A percentile compares a stretch with the other conserved stretches of the same genome.
phyloP scores from a whole-genome alignment of 176 grass and related monocot species.

The Urochloa ruziziensis region DNA sequence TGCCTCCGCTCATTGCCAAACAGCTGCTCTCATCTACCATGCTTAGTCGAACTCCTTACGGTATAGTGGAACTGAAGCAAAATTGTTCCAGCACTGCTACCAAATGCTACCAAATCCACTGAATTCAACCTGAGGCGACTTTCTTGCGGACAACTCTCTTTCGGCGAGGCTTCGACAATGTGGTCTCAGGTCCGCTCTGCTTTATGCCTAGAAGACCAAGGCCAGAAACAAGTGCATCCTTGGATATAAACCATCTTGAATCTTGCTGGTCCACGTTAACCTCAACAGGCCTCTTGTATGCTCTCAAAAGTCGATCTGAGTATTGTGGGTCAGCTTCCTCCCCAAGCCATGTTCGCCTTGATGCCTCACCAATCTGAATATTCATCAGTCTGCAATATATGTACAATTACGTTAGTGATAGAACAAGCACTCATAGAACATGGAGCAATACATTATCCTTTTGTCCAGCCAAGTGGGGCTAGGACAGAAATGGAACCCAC shows the following conservation, averaged over 20 bases:
- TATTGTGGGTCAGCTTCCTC: slow-evolving; percentile 71
- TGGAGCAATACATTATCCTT: background rate
- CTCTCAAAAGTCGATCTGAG: slow-evolving; percentile 70
- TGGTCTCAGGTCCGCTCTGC: slow-evolving; percentile 56
- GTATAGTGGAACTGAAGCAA: slow-evolving; percentile 55
- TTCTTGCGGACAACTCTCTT: slow-evolving; percentile 94
- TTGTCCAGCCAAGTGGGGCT: background rate
- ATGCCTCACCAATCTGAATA: slow-evolving; percentile 77
- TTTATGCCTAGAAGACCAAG: slow-evolving; percentile 93
- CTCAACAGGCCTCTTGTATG: slow-evolving; percentile 66
- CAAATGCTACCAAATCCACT: slow-evolving; percentile 25
- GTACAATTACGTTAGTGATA: slow-evolving; percentile 4
- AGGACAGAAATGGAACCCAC: background rate
- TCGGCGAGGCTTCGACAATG: slow-evolving; percentile 61
- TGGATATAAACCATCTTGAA: slow-evolving; percentile 96
- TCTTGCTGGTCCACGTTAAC: slow-evolving; percentile 49
- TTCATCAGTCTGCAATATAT: slow-evolving; percentile 68
- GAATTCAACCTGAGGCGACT: slow-evolving; percentile 55
- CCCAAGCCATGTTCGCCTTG: slow-evolving; percentile 82
- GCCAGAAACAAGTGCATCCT: slow-evolving; percentile 82
- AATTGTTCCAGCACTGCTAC: slow-evolving; percentile 53
- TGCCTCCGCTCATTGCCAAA: background rate
- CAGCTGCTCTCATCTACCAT: background rate
- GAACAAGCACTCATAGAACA: slow-evolving; percentile 10
- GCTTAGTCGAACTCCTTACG: background rate